phyloP scores from a whole-genome alignment of 2,329 filamentous ascomycete species.

The Tolypocladium guangdongense region DNA sequence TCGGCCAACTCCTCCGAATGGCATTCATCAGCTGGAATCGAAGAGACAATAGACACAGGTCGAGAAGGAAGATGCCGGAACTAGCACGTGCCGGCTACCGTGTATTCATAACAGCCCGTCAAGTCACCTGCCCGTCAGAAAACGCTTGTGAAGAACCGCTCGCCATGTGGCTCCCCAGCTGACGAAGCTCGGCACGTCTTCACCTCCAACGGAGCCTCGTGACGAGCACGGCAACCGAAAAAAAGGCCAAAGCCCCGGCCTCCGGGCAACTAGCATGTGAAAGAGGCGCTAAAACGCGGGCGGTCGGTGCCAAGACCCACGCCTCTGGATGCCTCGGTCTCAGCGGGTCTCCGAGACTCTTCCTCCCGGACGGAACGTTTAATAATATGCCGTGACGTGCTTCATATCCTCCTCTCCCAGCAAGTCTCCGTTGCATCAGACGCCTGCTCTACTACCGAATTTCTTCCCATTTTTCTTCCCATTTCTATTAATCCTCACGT shows the following conservation, averaged over 20 bases:
- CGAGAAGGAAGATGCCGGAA: background rate
- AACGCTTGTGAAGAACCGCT: background rate
- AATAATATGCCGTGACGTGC: background rate
- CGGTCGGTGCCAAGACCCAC: constrained; percentile 9
- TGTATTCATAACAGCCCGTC: background rate
- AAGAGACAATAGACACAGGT: too few species aligned
- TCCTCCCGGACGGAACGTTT: too few species aligned
- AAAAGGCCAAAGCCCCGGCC: background rate
- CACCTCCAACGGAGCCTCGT: constrained; percentile 1
- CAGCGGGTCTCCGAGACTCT: constrained; percentile 11
- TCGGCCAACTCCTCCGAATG: background rate
- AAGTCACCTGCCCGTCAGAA: background rate
- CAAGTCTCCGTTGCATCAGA: background rate
- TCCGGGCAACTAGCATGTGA: constrained; percentile 15
- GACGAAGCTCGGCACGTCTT: constrained; percentile 4
- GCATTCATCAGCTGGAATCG: background rate
- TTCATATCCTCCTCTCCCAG: background rate
- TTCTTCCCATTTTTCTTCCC: background rate
- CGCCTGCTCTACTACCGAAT: background rate
- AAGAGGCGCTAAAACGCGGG: constrained; percentile 12
- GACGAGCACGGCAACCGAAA: background rate
- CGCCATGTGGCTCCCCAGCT: background rate
- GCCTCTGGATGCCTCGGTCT: constrained; percentile 22
- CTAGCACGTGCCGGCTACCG: background rate
- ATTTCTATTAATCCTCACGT: background rate